phyloP scores from a whole-genome alignment of 2,329 filamentous ascomycete genomes.

The Aureobasidium sp. region DNA sequence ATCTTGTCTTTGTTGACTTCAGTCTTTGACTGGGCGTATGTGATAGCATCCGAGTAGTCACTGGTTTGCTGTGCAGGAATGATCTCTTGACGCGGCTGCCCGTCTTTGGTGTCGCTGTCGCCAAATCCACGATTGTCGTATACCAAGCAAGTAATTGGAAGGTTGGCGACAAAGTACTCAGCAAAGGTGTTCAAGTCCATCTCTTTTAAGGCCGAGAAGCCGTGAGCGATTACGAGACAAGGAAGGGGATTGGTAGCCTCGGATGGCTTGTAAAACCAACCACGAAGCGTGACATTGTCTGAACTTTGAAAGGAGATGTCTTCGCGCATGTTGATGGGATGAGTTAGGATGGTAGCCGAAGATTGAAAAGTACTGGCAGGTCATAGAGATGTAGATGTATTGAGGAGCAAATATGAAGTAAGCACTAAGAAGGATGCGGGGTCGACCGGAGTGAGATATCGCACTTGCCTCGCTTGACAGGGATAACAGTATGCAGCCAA shows the following conservation, averaged over 20 bases:
- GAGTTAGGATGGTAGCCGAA: background rate
- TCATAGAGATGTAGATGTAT: background rate
- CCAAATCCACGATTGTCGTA: conserved; percentile 32
- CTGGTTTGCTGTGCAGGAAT: conserved; percentile 25
- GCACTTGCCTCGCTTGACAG: background rate
- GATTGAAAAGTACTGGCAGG: background rate
- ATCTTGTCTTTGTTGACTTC: conserved; percentile 29
- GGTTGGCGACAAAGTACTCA: background rate
- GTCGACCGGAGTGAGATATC: background rate
- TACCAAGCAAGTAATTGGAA: conserved; percentile 24
- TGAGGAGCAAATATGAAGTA: background rate
- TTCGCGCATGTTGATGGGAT: background rate
- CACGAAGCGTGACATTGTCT: conserved; percentile 13
- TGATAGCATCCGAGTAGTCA: conserved; percentile 33
- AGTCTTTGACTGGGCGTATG: conserved; percentile 26
- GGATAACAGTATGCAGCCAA: background rate
- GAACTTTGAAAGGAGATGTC: conserved; percentile 14
- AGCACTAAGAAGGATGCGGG: background rate
- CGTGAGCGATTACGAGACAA: conserved; percentile 12
- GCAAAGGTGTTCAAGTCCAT: conserved; percentile 8
- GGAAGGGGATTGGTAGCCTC: background rate
- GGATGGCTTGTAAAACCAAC: conserved; percentile 13
- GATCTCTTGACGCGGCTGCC: conserved; percentile 28
- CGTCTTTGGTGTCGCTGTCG: conserved; percentile 22
- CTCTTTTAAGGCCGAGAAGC: conserved; percentile 9